Evolutionary conservation across 257 asterid genomes (phyloP), one percentile per base, ranked within the genome.

Genomic region (Vinca minor): DNA sequence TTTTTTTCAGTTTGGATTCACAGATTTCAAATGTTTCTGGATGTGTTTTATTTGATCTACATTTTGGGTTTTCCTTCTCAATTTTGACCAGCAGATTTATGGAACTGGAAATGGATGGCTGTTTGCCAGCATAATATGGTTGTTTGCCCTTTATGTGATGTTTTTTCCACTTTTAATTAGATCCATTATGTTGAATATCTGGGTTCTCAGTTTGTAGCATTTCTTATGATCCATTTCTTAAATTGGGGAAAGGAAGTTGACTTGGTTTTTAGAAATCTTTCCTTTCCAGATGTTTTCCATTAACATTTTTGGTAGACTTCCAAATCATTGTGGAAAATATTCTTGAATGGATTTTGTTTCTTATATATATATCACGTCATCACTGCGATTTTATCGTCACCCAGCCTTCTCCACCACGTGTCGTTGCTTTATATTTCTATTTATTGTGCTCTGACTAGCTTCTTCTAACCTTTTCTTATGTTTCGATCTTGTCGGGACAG

Each of bases 41-140:
- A 38, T 60, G 26, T 21, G 48, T n/a, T n/a, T n/a, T n/a, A n/a
- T n/a, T 52, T 39, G 73, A 61, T 49, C 66, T 41, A 64, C n/a
- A n/a, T n/a, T 39, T 18, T 67, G 53, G 20, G 31, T 34, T 34
- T 34, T 3, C 38, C 3, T 34, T 34, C 38, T 34, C 38, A 34
- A 34, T 34, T 34, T 3, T 34, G 7, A 34, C 38, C 7, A 34
- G 38, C 38, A 34, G 23, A 32, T 48, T 64, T 64, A 41, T 38
- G 21, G 18, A 65, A 53, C 21, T 18, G 34, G 8, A 12, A 31
- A 55, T 31, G 13, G 25, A 54, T 39, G 25, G 11, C 25, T 34
- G 18, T 54, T 0, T 23, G 8, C 9, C 4, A n/a, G 18, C 1
- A 31, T 36, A 0, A 15, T 59, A n/a, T 38, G 61, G 13, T 26